Evolutionary conservation across 2,329 filamentous ascomycete species (phyloP).

Genomic region (Raffaelea arxii): DNA sequence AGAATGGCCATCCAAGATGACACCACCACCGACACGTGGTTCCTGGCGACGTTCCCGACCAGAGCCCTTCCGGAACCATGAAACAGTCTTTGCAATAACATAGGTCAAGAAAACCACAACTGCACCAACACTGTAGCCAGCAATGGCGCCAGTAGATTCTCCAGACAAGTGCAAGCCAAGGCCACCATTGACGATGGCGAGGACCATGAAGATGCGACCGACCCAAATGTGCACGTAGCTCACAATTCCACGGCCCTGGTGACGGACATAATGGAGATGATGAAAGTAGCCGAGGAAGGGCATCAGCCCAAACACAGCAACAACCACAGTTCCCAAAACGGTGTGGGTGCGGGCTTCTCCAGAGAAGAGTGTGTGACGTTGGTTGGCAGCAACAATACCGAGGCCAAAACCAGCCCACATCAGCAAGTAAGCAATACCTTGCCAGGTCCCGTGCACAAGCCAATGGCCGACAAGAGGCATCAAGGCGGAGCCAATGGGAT

Average conservation of each 20-base stretch:
- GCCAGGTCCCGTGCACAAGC: slow-evolving; percentile 47
- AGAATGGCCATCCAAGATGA: too few species aligned
- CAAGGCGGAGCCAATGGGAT: slow-evolving; percentile 49
- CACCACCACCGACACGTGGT: not conserved
- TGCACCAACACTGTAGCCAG: slow-evolving; percentile 47
- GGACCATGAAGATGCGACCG: slow-evolving; percentile 45
- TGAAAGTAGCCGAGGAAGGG: slow-evolving; percentile 49
- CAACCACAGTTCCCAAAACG: slow-evolving; percentile 44
- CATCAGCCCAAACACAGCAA: slow-evolving; percentile 45
- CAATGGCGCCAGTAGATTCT: slow-evolving; percentile 29
- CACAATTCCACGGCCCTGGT: slow-evolving; percentile 36
- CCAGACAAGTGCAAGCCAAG: slow-evolving; percentile 44
- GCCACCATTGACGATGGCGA: slow-evolving; percentile 55
- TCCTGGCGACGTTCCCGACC: not conserved
- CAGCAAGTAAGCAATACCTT: slow-evolving; percentile 40
- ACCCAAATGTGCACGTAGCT: slow-evolving; percentile 54
- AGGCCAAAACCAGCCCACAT: slow-evolving; percentile 53
- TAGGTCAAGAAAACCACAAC: slow-evolving; percentile 39
- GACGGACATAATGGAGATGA: slow-evolving; percentile 41
- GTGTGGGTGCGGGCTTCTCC: slow-evolving; percentile 36
- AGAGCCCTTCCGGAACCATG: not conserved
- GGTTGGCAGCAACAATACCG: slow-evolving; percentile 38
- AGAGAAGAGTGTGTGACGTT: slow-evolving; percentile 36
- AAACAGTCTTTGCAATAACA: slow-evolving; percentile 20
- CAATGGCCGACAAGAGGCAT: slow-evolving; percentile 51